Evolutionary conservation across 192 early-diverging fungal species (phyloP).

Genomic region (Umbelopsis ramanniana): DNA sequence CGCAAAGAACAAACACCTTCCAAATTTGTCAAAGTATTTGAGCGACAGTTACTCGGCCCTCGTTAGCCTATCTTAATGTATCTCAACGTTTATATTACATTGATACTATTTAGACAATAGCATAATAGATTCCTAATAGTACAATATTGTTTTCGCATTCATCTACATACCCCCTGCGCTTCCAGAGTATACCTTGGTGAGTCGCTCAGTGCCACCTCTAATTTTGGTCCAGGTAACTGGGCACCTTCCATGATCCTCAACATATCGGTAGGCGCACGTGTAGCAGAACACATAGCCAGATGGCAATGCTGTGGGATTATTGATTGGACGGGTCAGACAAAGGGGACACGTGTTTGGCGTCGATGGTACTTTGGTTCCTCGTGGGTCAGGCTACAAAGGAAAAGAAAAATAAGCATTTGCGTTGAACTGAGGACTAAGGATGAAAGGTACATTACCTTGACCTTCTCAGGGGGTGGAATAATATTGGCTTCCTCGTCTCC

Average conservation of each 20-base stretch:
- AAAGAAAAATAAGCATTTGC: neutral
- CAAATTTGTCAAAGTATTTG: conserved; percentile 35
- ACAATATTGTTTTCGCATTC: neutral
- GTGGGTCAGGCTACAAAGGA: conserved; percentile 64
- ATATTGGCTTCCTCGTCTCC: conserved; percentile 49
- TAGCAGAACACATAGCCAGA: conserved; percentile 96
- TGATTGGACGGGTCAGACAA: conserved; percentile 64
- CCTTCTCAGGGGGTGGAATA: conserved; percentile 76
- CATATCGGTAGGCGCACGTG: conserved; percentile 79
- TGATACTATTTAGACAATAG: neutral
- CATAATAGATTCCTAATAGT: conserved; percentile 3
- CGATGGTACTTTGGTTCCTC: conserved; percentile 74
- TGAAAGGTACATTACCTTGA: conserved; percentile 53
- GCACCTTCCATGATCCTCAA: conserved; percentile 73
- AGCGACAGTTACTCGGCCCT: conserved; percentile 25
- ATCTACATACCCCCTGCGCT: conserved; percentile 7
- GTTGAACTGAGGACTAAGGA: neutral
- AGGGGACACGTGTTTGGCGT: conserved; percentile 81
- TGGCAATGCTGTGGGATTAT: conserved; percentile 85
- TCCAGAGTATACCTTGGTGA: conserved; percentile 73
- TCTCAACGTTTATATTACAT: conserved; percentile 11
- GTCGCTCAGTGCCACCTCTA: conserved; percentile 44
- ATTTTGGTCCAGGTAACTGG: conserved; percentile 75
- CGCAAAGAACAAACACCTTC: conserved; percentile 3
- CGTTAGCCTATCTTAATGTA: neutral